Conservation (phyloP, 2,329 filamentous ascomycete species). For the Penicillium oxalicum region DNA sequence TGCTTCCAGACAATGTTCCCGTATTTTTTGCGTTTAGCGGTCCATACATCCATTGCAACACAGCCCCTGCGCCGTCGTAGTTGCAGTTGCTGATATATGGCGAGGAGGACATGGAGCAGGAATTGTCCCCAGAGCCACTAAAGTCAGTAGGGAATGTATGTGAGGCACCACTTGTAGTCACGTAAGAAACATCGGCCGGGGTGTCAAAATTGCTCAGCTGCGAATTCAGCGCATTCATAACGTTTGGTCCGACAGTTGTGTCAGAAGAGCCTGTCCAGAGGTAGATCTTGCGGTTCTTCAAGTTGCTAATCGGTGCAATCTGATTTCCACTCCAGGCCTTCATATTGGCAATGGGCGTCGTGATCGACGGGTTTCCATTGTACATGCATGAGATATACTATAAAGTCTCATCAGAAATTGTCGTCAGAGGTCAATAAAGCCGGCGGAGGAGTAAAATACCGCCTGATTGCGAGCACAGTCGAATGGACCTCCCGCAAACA, state of each 20-base stretch:
- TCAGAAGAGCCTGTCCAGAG: slow-evolving; percentile 11
- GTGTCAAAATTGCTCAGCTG: slow-evolving; percentile 8
- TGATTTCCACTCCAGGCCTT: slow-evolving; percentile 13
- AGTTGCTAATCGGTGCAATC: slow-evolving; percentile 8
- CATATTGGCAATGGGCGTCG: slow-evolving; percentile 13
- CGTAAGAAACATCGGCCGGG: slow-evolving; percentile 4
- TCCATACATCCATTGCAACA: slow-evolving; percentile 12
- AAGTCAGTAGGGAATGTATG: slow-evolving; percentile 17
- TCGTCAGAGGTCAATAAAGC: no score
- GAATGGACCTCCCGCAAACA: slow-evolving; percentile 15
- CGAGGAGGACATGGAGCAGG: slow-evolving; percentile 5
- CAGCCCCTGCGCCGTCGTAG: slow-evolving; percentile 16
- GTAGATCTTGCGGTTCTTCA: slow-evolving; percentile 10
- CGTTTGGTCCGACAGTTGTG: slow-evolving; percentile 10
- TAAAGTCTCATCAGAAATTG: no score
- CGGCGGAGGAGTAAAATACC: neutral
- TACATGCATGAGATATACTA: slow-evolving; percentile 13
- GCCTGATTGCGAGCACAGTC: slow-evolving; percentile 13
- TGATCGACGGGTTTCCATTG: slow-evolving; percentile 12
- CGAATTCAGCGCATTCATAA: slow-evolving; percentile 12
- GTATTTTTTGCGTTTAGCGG: slow-evolving; percentile 3
- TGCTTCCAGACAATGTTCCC: slow-evolving; percentile 1
- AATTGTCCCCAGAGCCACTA: slow-evolving; percentile 11
- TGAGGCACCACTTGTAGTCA: slow-evolving; percentile 8
- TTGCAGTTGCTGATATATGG: slow-evolving; percentile 16